Evolutionary conservation across 176 grass and related monocot species (phyloP).

Genomic region (Aegilops bicornis): DNA sequence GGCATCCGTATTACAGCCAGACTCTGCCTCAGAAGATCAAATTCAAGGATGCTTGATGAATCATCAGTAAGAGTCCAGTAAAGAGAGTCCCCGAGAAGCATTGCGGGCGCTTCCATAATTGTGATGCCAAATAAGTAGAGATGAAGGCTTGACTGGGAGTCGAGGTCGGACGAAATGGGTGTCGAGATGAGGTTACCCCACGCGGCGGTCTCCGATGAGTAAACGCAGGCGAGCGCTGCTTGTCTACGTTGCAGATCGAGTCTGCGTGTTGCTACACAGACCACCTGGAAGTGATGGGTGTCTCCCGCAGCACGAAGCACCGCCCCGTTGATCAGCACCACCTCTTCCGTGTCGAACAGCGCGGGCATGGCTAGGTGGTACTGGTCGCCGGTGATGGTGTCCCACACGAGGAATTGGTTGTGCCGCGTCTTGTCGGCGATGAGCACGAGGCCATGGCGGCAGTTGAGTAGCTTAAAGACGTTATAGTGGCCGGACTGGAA

Average conservation of each 20-base stretch:
- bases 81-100: background rate
- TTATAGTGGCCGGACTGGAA: fast-evolving
- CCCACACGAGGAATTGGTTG: background rate
- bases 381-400: background rate
- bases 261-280: too few species aligned
- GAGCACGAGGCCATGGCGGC: background rate
- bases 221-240: background rate
- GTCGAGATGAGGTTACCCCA: background rate
- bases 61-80: background rate
- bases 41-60: background rate
- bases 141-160: too few species aligned
- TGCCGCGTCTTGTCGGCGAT: background rate
- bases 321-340: background rate
- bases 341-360: background rate
- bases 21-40: background rate
- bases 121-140: too few species aligned
- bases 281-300: background rate
- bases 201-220: background rate
- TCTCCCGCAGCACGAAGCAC: background rate
- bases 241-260: too few species aligned
- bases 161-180: too few species aligned
- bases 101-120: too few species aligned
- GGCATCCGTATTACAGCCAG: background rate
- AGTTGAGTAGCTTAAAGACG: background rate
- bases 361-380: background rate